Conservation (phyloP, 305 asterid genomes). For the Fraxinus nigra region DNA sequence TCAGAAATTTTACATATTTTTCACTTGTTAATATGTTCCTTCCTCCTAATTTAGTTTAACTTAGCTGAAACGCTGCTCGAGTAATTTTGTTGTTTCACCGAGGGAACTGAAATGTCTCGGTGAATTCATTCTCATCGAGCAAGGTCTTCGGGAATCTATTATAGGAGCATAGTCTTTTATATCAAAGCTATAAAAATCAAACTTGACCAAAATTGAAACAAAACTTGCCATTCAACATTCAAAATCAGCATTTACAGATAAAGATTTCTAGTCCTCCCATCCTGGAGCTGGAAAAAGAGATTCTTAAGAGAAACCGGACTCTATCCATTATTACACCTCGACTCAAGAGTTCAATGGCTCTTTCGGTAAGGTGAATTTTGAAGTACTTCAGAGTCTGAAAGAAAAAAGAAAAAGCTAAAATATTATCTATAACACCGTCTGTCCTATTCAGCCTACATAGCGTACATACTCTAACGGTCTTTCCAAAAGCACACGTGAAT, state of each 20-base stretch:
- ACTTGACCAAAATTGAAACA: not conserved
- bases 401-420: not conserved
- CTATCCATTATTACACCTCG: not conserved
- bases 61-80: not conserved
- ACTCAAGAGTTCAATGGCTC: not conserved
- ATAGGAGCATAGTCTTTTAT: not conserved
- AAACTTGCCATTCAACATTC: not conserved
- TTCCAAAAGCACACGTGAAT: not conserved
- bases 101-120: not conserved
- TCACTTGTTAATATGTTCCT: not conserved
- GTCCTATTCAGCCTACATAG: not conserved
- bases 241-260: not conserved
- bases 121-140: not conserved
- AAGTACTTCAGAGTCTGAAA: not conserved
- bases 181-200: not conserved
- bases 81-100: not conserved
- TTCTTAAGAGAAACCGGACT: not conserved
- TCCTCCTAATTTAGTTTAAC: not conserved
- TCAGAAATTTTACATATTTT: not conserved
- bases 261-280: not conserved
- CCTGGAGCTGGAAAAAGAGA: not conserved
- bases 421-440: not conserved
- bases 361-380: not conserved
- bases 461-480: not conserved
- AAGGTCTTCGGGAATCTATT: not conserved